Base-by-base conservation (phyloP, 176 grass and related monocot genomes). In the Secale cereale region DNA sequence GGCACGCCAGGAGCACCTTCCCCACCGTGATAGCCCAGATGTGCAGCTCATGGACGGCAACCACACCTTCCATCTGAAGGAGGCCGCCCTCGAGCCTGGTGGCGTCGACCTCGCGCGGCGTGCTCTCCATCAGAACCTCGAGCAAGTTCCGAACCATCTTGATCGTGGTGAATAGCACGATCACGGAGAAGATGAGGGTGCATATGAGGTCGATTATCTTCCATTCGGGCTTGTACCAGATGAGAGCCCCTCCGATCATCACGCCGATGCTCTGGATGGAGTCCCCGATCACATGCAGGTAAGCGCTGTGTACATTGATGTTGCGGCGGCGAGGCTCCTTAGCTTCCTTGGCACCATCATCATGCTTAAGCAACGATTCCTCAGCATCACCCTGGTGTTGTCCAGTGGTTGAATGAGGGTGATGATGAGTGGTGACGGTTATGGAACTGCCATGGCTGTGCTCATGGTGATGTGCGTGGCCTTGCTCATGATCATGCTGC, bases 191-290 rank as follows among this genome's bases (percentile, higher is more conserved):
- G 59, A 99, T 83, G 56, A 97, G 85, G n/a, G 97, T 99, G 79
- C 94, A 96, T 65, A 99, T 94, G 45, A 99, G 90, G 90, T 99
- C 97, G 29, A 99, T 92, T 39, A 99, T 99, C 88, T 99, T 99
- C 94, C 92, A 97, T 31, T 99, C 94, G 4, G 97, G 97, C 77
- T 99, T 99, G 86, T 99, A 99, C 97, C 97, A 99, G 81, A 99
- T 99, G 73, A 97, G 56, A 79, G 84, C 97, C 27, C 97, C 97
- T 76, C 97, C 94, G 10, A 97, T 75, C 97, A 99, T 99, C 4
- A 99, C 97, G 10, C 97, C 97, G 1, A 98, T 60, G 73, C 97
- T 98, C 68, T 98, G 97, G 80, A 98, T 86, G 7, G 93, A 98
- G 71, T 98, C 97, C 8, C 97, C 97, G 4, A 98, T 79, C 3